Evolutionary conservation across 192 early-diverging fungal species (phyloP), one percentile per base, ranked within the genome.

Genomic region (Spinellus fusiger): DNA sequence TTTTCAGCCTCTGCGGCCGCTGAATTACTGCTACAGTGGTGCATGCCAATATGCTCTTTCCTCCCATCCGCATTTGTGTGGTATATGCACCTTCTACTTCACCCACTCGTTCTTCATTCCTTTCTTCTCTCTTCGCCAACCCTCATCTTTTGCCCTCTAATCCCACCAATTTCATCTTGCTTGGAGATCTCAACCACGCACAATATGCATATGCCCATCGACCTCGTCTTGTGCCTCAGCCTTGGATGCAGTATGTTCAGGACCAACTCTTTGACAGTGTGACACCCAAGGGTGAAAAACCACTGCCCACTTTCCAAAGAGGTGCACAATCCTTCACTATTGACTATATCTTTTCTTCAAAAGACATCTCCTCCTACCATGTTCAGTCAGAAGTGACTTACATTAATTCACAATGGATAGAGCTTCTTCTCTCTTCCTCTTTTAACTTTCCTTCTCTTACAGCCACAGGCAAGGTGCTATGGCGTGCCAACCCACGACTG

Each of bases 81-180:
- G 13, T 57, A 3, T 47, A 57, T 47, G 56, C 56, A 27, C 56
- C 56, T n/a, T 20, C 56, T 20, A 44, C n/a, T 3, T 23, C 37
- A 20, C 22, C 25, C 8, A 12, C 27, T 26, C 37, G 35, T 25
- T 44, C 44, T 23, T 27, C 38, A 27, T 54, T 54, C 18, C 18
- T 33, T 2, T 7, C 4, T 18, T 33, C 27, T 34, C 28, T 54
- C 10, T 25, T 26, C 16, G 35, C 20, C 12, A 4, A 22, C 28
- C 37, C 22, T 9, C 25, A 4, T 20, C 20, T 16, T 20, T 22
- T 35, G 22, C 53, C 32, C 22, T 32, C 27, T 57, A 22, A 28
- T 8, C 40, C 40, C 40, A n/a, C 40, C 18, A 3, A 18, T 44
- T 18, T 44, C 18, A n/a, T 44, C 15, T 12, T 44, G 3, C 18